phyloP scores from a whole-genome alignment of 345 rosid species.

The Aquilaria sinensis region DNA sequence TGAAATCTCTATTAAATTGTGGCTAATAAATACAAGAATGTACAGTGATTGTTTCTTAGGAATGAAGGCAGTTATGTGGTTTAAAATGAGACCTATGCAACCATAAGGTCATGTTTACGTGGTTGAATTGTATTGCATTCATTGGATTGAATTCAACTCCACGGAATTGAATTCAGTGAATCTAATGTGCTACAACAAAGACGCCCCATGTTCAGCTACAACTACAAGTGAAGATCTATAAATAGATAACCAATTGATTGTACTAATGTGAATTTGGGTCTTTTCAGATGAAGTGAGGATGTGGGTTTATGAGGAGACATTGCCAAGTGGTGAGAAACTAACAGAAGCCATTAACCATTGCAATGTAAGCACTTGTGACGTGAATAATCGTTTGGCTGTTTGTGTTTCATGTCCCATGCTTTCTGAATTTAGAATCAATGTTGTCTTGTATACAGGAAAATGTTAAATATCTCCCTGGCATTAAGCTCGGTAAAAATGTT shows the following conservation, averaged over 20 bases:
- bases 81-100: no score
- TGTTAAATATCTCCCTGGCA: slow-evolving; percentile 86
- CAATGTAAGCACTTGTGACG: slow-evolving; percentile 43
- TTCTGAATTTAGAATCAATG: background rate
- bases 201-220: background rate
- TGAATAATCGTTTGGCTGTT: background rate
- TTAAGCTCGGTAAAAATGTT: slow-evolving; percentile 81
- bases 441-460: slow-evolving; percentile 49
- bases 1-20: no score
- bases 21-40: no score
- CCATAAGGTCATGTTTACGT: no score
- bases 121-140: no score
- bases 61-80: no score
- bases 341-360: slow-evolving; percentile 76
- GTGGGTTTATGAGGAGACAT: slow-evolving; percentile 94
- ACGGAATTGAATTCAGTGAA: no score
- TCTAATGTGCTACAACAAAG: no score
- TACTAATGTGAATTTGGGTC: background rate
- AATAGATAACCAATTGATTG: background rate
- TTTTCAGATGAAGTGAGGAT: slow-evolving; percentile 92
- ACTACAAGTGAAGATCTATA: background rate
- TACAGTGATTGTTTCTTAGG: no score
- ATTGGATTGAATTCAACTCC: no score
- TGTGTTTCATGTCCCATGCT: slow-evolving; percentile 1
- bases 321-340: slow-evolving; percentile 88